Evolutionary conservation across 139 green algal genomes (phyloP).

Genomic region (Auxenochlorella pyrenoidosa): DNA sequence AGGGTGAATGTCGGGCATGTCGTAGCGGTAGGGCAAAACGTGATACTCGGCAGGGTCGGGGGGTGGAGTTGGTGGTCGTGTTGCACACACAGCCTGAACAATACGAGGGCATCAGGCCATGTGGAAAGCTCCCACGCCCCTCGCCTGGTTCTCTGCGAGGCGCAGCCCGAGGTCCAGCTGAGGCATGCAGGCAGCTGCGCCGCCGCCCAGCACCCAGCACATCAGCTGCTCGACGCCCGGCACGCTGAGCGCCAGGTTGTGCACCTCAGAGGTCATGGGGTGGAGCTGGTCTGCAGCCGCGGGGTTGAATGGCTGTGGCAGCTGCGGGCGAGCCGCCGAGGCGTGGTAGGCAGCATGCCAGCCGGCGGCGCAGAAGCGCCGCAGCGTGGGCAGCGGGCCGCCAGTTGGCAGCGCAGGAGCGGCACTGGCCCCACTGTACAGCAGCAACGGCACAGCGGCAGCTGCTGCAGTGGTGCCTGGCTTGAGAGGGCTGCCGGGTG

Average conservation of each 20-base stretch:
- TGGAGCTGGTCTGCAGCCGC: background rate
- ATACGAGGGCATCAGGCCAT: too few species aligned
- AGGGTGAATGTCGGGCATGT: background rate
- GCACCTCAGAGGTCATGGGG: slow-evolving; percentile 16
- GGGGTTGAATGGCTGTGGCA: background rate
- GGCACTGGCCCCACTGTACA: background rate
- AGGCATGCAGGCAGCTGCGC: background rate
- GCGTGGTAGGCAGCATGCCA: slow-evolving; percentile 21
- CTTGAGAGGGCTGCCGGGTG: background rate
- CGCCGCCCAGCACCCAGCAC: slow-evolving; percentile 16
- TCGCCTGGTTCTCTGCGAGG: slow-evolving; percentile 32
- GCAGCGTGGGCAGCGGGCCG: background rate
- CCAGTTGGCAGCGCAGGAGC: background rate
- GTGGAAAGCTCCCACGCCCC: background rate
- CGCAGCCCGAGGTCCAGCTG: slow-evolving; percentile 20
- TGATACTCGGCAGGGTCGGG: too few species aligned
- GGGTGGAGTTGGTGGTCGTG: too few species aligned
- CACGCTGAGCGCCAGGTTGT: background rate
- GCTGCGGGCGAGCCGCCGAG: slow-evolving; percentile 1
- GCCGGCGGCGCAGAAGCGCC: slow-evolving; percentile 9
- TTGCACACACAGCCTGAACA: background rate
- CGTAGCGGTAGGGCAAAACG: too few species aligned
- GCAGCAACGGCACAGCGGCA: background rate
- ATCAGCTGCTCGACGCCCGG: slow-evolving; percentile 19
- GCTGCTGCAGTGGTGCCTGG: background rate